Percentiles rank a stretch among this genome's conserved stretches.
Evolutionary conservation across 2,329 filamentous ascomycete species (phyloP).

Genomic region (Periconia sp.): DNA sequence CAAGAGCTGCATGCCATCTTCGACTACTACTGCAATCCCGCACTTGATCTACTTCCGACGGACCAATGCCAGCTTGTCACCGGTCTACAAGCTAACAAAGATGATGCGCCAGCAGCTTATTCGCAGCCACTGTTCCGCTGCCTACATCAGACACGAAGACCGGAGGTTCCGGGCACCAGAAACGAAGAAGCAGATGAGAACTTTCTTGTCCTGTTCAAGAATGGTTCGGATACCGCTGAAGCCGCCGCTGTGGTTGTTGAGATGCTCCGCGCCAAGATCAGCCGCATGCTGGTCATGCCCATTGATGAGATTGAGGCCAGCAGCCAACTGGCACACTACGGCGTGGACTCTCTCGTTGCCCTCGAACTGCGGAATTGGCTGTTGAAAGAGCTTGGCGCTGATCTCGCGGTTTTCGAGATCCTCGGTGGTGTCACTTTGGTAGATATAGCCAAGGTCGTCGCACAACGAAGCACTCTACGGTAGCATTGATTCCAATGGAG

Average conservation of each 20-base stretch:
- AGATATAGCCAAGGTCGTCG: not conserved
- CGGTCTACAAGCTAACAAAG: not conserved
- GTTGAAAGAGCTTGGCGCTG: constrained; percentile 6
- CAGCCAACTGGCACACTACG: constrained; percentile 5
- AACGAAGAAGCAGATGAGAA: not conserved
- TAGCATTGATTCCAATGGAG: too few relatives aligned
- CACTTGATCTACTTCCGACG: not conserved
- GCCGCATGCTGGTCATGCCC: not conserved
- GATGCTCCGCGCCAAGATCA: not conserved
- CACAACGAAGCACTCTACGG: not conserved
- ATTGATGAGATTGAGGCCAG: not conserved
- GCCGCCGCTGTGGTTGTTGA: not conserved
- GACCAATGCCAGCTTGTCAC: constrained; percentile 1
- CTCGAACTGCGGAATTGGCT: constrained; percentile 14
- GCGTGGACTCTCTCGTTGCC: constrained; percentile 8
- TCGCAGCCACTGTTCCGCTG: not conserved
- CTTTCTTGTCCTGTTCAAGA: not conserved
- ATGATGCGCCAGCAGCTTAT: not conserved
- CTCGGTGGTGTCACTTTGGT: constrained; percentile 3
- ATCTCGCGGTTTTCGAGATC: constrained; percentile 10
- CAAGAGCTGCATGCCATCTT: constrained; percentile 3
- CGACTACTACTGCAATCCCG: constrained; percentile 8
- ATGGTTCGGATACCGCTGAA: not conserved
- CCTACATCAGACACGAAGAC: not conserved
- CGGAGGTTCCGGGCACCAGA: too few relatives aligned